A percentile compares a stretch with the other conserved stretches of the same genome.
Evolutionary conservation across 2,329 filamentous ascomycete species (phyloP).

Genomic region (Pyrenophora graminea): DNA sequence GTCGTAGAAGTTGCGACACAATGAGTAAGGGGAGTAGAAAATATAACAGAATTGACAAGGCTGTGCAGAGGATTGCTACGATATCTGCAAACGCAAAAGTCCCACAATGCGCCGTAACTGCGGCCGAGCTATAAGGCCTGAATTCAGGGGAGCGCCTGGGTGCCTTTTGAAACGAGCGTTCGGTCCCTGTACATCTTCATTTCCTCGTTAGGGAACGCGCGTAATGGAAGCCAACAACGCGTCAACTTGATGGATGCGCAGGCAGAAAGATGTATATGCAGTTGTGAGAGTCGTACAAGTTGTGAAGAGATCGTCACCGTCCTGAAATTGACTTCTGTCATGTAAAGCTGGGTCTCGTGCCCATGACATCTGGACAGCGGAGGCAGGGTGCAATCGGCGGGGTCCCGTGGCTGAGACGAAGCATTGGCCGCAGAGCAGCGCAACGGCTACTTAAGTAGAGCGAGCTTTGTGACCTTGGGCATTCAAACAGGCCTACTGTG

Average conservation of each 20-base stretch:
- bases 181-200: constrained; percentile 26
- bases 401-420: background rate
- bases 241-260: background rate
- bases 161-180: constrained; percentile 28
- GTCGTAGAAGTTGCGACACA: background rate
- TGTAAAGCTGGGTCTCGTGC: constrained; percentile 1
- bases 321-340: constrained; percentile 8
- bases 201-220: constrained; percentile 7
- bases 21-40: background rate
- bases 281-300: background rate
- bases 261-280: background rate
- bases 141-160: constrained; percentile 25
- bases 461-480: background rate
- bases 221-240: constrained; percentile 1
- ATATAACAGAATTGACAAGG: constrained; percentile 1
- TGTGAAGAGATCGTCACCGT: background rate
- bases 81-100: background rate
- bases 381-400: background rate
- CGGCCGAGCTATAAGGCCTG: constrained; percentile 17
- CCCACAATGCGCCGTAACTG: constrained; percentile 9
- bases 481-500: background rate
- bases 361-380: background rate
- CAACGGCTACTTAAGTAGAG: background rate
- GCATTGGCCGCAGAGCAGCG: background rate
- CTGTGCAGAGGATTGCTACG: constrained; percentile 5